Conservation (phyloP, 106 monocot species). For the Acorus gramineus region DNA sequence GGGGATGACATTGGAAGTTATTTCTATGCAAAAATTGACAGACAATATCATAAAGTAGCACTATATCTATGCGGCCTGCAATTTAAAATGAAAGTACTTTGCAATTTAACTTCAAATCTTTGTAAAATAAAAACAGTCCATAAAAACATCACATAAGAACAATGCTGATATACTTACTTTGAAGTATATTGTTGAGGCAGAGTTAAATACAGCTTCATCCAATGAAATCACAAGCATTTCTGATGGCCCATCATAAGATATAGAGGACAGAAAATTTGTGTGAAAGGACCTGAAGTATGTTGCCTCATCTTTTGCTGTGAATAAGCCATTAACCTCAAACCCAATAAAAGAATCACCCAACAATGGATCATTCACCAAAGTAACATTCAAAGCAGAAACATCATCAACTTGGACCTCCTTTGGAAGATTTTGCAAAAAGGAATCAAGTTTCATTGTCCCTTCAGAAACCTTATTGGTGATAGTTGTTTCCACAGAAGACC, state of each 20-base stretch:
- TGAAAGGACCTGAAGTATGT: constrained; percentile 5
- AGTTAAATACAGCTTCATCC: constrained; percentile 67
- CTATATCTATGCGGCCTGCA: no score
- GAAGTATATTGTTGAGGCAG: constrained; percentile 46
- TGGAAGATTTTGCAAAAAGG: constrained; percentile 57
- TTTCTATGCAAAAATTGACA: no score
- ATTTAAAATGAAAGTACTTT: no score
- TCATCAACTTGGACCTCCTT: constrained; percentile 57
- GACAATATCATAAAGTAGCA: no score
- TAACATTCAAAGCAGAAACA: constrained; percentile 65
- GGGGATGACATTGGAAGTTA: no score
- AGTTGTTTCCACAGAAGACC: constrained; percentile 54
- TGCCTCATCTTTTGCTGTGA: constrained; percentile 27
- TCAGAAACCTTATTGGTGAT: constrained; percentile 61
- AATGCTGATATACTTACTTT: constrained; percentile 42
- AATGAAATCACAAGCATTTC: constrained; percentile 77
- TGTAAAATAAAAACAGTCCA: neutral
- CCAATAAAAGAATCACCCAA: constrained; percentile 57
- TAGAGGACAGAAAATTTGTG: constrained; percentile 12
- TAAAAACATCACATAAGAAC: neutral
- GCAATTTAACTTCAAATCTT: neutral
- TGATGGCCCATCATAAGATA: constrained; percentile 30
- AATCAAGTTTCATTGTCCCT: constrained; percentile 57
- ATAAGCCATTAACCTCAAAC: constrained; percentile 74
- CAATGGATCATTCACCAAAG: constrained; percentile 58